Evolutionary conservation across 75 land plant species (phyloP), one percentile per base, ranked within the genome.

Genomic region (Picea sitchensis): DNA sequence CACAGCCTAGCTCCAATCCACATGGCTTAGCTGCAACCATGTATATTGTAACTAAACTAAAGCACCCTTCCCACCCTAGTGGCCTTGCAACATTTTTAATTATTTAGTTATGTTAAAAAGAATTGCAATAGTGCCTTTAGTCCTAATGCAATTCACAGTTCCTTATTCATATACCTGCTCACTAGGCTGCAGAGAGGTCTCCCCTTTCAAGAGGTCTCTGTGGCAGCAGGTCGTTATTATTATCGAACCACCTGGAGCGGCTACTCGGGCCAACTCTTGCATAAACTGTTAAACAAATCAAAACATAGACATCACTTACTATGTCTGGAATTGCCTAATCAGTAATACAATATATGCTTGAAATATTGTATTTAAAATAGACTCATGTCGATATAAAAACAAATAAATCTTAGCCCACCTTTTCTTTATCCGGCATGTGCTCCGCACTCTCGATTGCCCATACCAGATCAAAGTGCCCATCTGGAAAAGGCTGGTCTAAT

Each of bases 401-500:
- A 30, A 77, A 14, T 9, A 64, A 34, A 73, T 5, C 9, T 47
- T 47, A 47, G 9, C 54, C 9, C 8, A 91, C 99, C 98, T 98
- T 93, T 41, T 80, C 54, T 88, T 98, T 98, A 81, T 98, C 92
- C 36, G 99, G 99, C 99, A 98, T 98, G 83, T 98, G 98, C 79
- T 98, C 98, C 34, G 94, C 99, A 82, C 99, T 98, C 83, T 98
- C 99, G 96, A 98, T 93, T 5, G 99, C 93, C 98, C 98, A 98
- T 38, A 98, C 98, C 54, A 98, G 84, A 82, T 95, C 93, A 82
- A 98, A 98, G 14, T 91, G 80, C 26, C 87, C 87, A 81, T 93
- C 93, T 54, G 87, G 88, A 78, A 95, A 98, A 51, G 99, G 98
- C 87, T 98, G 99, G 6, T 91, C 61, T 77, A 95, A 67, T 65